Evolutionary conservation across 2,329 filamentous ascomycete genomes (phyloP).

Genomic region (Shiraia bambusicola): DNA sequence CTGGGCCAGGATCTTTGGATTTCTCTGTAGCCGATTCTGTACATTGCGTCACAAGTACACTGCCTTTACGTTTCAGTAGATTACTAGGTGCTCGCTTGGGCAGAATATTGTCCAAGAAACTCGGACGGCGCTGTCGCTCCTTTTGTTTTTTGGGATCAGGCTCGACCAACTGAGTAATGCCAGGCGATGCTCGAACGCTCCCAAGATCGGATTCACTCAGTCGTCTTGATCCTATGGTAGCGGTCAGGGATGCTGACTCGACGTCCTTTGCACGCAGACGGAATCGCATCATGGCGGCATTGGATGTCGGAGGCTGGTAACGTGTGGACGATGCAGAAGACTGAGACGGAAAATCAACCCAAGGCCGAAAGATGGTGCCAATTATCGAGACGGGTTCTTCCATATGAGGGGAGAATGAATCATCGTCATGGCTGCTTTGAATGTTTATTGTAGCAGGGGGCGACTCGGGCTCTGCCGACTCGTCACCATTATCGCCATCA

Average conservation of each 20-base stretch:
- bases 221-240: constrained; percentile 70
- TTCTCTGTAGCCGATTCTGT: constrained; percentile 28
- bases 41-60: constrained; percentile 35
- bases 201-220: constrained; percentile 65
- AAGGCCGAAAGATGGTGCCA: constrained; percentile 44
- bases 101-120: constrained; percentile 53
- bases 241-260: constrained; percentile 59
- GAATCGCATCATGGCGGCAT: constrained; percentile 58
- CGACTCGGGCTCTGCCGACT: constrained; percentile 34
- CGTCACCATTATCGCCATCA: constrained; percentile 36
- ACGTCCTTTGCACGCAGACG: constrained; percentile 52
- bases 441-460: constrained; percentile 40
- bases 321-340: constrained; percentile 34
- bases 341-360: constrained; percentile 50
- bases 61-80: constrained; percentile 52
- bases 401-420: constrained; percentile 35
- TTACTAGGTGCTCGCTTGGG: constrained; percentile 48
- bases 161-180: constrained; percentile 62
- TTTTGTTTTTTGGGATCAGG: constrained; percentile 44
- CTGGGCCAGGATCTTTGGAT: constrained; percentile 32
- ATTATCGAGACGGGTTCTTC: constrained; percentile 22
- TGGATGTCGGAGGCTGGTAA: constrained; percentile 56
- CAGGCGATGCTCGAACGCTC: constrained; percentile 59
- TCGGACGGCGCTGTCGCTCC: constrained; percentile 52
- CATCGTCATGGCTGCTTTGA: constrained; percentile 24